These are phyloP conservation scores for Aspergillus transmontanensis DNA, from an alignment of 2,329 filamentous ascomycete genomes.

Conservation along the genomic window DNA sequence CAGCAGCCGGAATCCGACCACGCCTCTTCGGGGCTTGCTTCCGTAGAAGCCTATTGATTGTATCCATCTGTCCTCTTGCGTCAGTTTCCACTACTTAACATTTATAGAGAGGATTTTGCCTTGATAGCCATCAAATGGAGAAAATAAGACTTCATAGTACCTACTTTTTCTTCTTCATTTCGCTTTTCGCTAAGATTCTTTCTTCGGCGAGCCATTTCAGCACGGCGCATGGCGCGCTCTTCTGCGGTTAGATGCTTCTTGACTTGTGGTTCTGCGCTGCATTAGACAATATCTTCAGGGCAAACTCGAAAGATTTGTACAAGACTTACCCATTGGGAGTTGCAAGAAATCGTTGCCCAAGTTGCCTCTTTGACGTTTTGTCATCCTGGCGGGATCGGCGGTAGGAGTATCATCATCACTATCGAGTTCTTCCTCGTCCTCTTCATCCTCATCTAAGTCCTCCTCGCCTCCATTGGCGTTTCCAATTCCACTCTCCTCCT, in stretches of 20 bases:
- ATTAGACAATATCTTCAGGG: constrained; percentile 16
- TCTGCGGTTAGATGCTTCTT: constrained; percentile 74
- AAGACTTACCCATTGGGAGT: constrained; percentile 57
- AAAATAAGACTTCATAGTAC: constrained; percentile 33
- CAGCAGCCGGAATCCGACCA: constrained; percentile 50
- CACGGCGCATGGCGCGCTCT: constrained; percentile 71
- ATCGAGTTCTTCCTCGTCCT: constrained; percentile 48
- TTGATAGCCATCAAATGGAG: neutral
- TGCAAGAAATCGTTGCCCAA: constrained; percentile 55
- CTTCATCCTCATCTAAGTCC: constrained; percentile 44
- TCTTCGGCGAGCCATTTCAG: constrained; percentile 72
- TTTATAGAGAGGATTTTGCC: neutral
- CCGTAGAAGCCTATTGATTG: constrained; percentile 67
- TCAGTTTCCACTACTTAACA: constrained; percentile 17
- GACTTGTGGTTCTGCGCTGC: constrained; percentile 62
- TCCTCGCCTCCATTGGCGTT: constrained; percentile 37
- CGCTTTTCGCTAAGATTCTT: constrained; percentile 76
- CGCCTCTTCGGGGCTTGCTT: constrained; percentile 65
- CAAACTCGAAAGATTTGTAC: neutral
- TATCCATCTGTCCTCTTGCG: constrained; percentile 58
- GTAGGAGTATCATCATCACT: constrained; percentile 46
- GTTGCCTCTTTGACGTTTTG: constrained; percentile 67
- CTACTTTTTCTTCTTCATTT: constrained; percentile 76
- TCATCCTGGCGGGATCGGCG: constrained; percentile 65
- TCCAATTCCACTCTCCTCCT: constrained; percentile 49